Conservation (phyloP, 805 yeast genomes). For the Schwanniomyces pseudopolymorphus region DNA sequence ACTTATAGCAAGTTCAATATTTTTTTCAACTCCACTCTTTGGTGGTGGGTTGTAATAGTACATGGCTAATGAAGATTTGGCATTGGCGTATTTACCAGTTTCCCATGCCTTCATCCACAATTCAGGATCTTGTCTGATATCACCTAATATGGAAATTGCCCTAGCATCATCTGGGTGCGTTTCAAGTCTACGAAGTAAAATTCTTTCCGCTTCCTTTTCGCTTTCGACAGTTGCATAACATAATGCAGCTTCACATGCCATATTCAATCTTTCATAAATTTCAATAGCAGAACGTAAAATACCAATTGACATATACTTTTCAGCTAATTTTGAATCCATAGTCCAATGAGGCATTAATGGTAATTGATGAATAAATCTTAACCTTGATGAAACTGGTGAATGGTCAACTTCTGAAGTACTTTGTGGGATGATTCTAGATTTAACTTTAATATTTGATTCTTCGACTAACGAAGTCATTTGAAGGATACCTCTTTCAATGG, state of each 20-base stretch:
- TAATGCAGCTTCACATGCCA: conserved; percentile 81
- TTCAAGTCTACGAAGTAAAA: conserved; percentile 54
- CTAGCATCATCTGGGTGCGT: conserved; percentile 74
- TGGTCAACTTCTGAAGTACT: conserved; percentile 24
- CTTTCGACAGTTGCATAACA: conserved; percentile 87
- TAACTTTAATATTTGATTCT: conserved; percentile 72
- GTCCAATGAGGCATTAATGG: conserved; percentile 83
- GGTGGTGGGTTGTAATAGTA: conserved; percentile 68
- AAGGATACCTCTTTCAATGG: conserved; percentile 89
- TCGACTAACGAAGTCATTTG: conserved; percentile 92
- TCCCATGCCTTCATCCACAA: conserved; percentile 89
- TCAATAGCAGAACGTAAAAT: conserved; percentile 84
- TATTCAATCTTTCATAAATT: conserved; percentile 74
- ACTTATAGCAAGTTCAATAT: conserved; percentile 53
- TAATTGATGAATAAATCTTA: conserved; percentile 68
- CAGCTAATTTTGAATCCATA: conserved; percentile 80
- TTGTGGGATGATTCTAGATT: conserved; percentile 53
- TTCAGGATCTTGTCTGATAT: conserved; percentile 70
- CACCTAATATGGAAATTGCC: conserved; percentile 83
- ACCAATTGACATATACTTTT: conserved; percentile 82
- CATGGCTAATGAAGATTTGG: conserved; percentile 79
- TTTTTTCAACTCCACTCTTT: conserved; percentile 48
- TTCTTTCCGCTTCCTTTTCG: conserved; percentile 59
- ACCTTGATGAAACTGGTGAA: conserved; percentile 47
- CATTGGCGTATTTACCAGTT: conserved; percentile 75